Evolutionary conservation across 1,284 basidiomycete genomes (phyloP), one percentile per base, ranked within the genome.

Genomic region (Ceratobasidium sp.): DNA sequence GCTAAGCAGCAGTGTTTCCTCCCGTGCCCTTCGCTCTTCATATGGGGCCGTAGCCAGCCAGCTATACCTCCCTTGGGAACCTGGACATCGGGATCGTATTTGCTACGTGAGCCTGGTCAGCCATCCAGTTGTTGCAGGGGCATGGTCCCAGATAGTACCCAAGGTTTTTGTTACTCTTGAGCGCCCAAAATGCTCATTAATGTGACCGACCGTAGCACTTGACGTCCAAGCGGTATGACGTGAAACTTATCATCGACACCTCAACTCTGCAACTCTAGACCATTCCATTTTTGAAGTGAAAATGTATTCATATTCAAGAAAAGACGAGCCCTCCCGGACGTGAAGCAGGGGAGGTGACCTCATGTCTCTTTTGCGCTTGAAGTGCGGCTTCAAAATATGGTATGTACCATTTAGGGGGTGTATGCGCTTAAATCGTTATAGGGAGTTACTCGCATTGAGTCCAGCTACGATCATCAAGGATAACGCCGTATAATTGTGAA

Each of bases 1-100:
- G 60, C 45, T 50, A 44, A 48, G 48, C 11, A 65, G 48, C 27
- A 62, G 60, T 47, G 75, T 76, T 14, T 31, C 44, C 31, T 47
- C 48, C 15, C 75, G 75, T 2, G 71, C 71, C 19, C 45, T 57
- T 29, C 71, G 72, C 15, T 60, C n/a, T 24, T 66, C 69, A 11
- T 76, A 50, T 47, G 75, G 72, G 1, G 51, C 45, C 3, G 45
- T 50, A 45, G 19, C 48, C 27, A 31, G 33, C 24, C 29, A 51
- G 15, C 31, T 29, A 14, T 53, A 65, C 22, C 19, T 51, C 22
- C 29, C 47, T 17, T 36, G n/a, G 15, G 41, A 29, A 8, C 1
- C 50, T 11, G 63, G 53, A 9, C 48, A 51, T n/a, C 48, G 24
- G 17, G 63, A 48, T 22, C 63, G 48, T 19, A 22, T 24, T 15